Base-by-base conservation (phyloP, 1,284 basidiomycete species). In the Sutorius eximius region DNA sequence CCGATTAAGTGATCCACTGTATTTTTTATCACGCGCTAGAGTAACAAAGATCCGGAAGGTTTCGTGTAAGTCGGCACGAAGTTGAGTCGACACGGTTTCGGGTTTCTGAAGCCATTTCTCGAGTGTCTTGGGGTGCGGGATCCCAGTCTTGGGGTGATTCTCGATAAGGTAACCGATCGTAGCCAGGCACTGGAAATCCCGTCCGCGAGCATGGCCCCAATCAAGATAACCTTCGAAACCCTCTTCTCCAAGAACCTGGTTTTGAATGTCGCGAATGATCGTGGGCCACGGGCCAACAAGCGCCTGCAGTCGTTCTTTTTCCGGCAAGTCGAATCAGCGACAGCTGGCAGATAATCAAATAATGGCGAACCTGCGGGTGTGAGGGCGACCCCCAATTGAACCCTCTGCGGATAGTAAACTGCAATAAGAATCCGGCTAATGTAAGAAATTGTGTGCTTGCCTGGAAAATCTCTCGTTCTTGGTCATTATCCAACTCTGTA, bases 181-280 rank as follows among this genome's bases (percentile, higher is more conserved):
- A 29, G 75, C 72, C 10, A 81, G 63, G 49, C 76, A 76, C 40
- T 78, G 77, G 48, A 81, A 81, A 52, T 81, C 78, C 22, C 74
- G 71, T 27, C 77, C 79, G 34, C 79, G 75, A 41, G 75, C 67
- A 40, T 69, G 71, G 33, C 75, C 78, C 76, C 77, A 77, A 20
- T 78, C 75, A 12, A 80, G 68, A 43, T 72, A 68, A 13, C 71
- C 70, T n/a, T 73, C 71, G 55, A 81, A 76, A 3, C 77, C 77
- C 11, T 77, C 73, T 7, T 72, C 68, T 1, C 73, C 72, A 0
- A 75, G 66, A 29, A 77, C 67, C 20, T 71, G 61, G 0, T 64
- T 59, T 51, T 74, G 72, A 5, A 80, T 70, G 51, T 78, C 71
- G 2, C 77, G 73, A 29, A 80, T 72, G 32, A 75, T 64, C 5